phyloP scores from a whole-genome alignment of 768 basidiomycete species.

The Xerocomellus dryophilus region DNA sequence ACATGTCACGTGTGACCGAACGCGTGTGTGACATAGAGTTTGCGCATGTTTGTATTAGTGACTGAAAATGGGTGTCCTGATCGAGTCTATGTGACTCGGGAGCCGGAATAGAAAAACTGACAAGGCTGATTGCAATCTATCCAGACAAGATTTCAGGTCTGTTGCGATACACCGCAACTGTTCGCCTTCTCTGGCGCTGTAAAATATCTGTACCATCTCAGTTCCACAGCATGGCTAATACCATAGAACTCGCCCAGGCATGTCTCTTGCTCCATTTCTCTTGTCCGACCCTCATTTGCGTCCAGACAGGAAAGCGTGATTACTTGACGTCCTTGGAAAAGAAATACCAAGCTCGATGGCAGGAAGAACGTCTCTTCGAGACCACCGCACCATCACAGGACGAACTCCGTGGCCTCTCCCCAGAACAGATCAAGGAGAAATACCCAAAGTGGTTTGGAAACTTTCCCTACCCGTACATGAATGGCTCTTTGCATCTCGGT shows the following conservation, averaged over 20 bases:
- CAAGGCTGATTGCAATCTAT: conserved; percentile 24
- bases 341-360: conserved; percentile 83
- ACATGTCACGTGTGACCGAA: conserved; percentile 31
- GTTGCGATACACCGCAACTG: conserved; percentile 18
- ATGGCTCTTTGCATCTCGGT: conserved; percentile 93
- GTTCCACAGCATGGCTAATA: conserved; percentile 49
- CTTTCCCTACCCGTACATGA: conserved; percentile 98
- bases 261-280: conserved; percentile 5
- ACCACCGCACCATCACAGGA: conserved; percentile 72
- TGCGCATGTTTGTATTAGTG: conserved; percentile 14
- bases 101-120: conserved; percentile 7
- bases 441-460: conserved; percentile 98
- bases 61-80: conserved; percentile 11
- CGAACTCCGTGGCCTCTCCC: conserved; percentile 61
- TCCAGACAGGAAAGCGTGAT: conserved; percentile 92
- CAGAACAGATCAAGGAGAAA: conserved; percentile 63
- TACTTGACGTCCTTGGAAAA: conserved; percentile 77
- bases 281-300: conserved; percentile 1
- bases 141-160: conserved; percentile 25
- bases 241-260: conserved; percentile 64
- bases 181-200: conserved; percentile 33
- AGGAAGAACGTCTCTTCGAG: conserved; percentile 74
- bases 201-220: conserved; percentile 26
- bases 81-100: conserved; percentile 20
- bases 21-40: conserved; percentile 31